Evolutionary conservation across 495 filamentous ascomycete genomes (phyloP), one percentile per base, ranked within the genome.

Genomic region (Annulohypoxylon bovei): DNA sequence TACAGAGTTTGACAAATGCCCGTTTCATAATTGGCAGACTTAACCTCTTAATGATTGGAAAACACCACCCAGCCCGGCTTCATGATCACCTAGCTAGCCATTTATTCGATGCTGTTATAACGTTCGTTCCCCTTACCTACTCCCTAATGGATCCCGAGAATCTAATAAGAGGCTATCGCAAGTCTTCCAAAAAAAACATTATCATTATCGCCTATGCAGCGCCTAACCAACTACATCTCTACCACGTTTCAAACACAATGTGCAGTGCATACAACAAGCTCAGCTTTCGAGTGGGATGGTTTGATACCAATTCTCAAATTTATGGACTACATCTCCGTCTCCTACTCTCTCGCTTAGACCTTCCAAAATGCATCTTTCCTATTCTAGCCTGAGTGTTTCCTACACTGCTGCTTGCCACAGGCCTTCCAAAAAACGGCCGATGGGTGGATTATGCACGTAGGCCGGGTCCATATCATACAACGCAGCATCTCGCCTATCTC

Each of bases 221-320:
- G 20, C 39, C 12, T 7, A 35, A 42, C 8, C 39, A 42, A 42
- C 39, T 7, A 47, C 12, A 27, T 0, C 9, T 25, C 44, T 32
- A 16, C n/a, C 23, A 28, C 46, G 9, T 33, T 6, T 32, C 25
- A 25, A 52, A 52, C 28, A 54, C 28, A 0, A 54, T 50, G 7
- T n/a, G 50, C 3, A 54, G 12, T 6, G 14, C 14, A 54, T 18
- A 8, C 1, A 18, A 1, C 30, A 37, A n/a, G 18, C 39, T 39
- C 20, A 37, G 11, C 18, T 25, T 11, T 22, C 25, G 20, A 56
- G 23, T 39, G 53, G 33, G 20, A 60, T 67, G 55, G 60, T 53
- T 65, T 37, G 54, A 55, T 47, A 65, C 61, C 54, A 60, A 65
- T 55, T 65, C 46, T 70, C 49, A 52, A 62, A 68, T 44, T 63